These are phyloP conservation scores for Aphanocladium album DNA, from an alignment of 2,329 filamentous ascomycete genomes.

Conservation along the genomic window DNA sequence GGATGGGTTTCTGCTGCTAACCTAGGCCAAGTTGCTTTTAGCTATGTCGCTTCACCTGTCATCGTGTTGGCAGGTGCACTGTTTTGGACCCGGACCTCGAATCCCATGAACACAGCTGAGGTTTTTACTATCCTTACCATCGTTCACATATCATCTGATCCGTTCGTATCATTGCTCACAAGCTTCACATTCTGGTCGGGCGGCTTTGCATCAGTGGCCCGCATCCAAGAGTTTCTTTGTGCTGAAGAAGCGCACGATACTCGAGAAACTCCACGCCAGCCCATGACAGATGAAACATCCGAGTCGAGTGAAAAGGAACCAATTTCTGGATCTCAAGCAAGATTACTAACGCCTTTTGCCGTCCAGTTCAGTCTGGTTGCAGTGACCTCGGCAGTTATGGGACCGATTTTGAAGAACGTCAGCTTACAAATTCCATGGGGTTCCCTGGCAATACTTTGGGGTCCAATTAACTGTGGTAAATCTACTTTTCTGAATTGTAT, in stretches of 20 bases:
- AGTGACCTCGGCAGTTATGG: background rate
- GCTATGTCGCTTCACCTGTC: background rate
- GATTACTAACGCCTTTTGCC: background rate
- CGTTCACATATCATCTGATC: background rate
- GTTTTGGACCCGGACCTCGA: background rate
- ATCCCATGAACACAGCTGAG: background rate
- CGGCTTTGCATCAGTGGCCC: background rate
- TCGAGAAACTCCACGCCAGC: no score
- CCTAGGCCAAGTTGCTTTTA: background rate
- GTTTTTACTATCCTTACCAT: background rate
- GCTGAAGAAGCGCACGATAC: background rate
- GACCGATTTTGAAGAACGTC: background rate
- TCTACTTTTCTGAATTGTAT: background rate
- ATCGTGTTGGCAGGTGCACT: background rate
- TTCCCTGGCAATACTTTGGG: background rate
- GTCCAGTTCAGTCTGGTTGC: background rate
- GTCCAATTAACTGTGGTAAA: conserved; percentile 6
- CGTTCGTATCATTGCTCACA: background rate
- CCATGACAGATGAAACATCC: background rate
- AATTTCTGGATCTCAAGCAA: background rate
- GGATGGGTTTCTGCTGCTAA: background rate
- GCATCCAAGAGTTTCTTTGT: background rate
- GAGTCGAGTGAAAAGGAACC: background rate
- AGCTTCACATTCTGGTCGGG: background rate
- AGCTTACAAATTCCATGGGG: background rate